Conservation (phyloP, 306 rosid genomes). For the Malus sylvestris region DNA sequence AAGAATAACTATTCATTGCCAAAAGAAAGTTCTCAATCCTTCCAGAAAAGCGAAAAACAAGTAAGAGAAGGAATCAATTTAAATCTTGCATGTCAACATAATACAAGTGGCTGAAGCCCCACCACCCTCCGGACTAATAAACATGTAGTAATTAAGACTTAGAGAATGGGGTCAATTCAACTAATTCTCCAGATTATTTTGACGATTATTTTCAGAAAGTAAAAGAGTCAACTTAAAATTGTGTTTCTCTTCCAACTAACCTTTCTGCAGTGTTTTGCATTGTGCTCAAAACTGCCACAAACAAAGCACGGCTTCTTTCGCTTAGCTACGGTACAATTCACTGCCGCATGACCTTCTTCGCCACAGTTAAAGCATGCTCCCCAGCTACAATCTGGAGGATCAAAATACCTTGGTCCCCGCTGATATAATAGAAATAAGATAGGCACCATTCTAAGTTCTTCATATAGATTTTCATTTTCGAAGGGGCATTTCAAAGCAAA, state of each 20-base stretch:
- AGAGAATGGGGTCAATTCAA: not conserved
- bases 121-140: not conserved
- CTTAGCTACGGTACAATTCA: conserved; percentile 56
- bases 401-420: conserved; percentile 98
- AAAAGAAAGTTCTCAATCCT: not conserved
- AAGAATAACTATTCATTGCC: not conserved
- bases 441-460: conserved; percentile 44
- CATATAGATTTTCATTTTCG: conserved; percentile 26
- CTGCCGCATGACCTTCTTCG: conserved; percentile 82
- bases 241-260: conserved; percentile 27
- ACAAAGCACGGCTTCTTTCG: conserved; percentile 80
- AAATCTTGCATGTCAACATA: not conserved
- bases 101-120: not conserved
- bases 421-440: conserved; percentile 44
- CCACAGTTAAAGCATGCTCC: conserved; percentile 87
- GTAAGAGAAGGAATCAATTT: not conserved
- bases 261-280: conserved; percentile 58
- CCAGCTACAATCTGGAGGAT: conserved; percentile 83
- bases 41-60: not conserved
- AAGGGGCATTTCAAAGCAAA: conserved; percentile 27
- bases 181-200: not conserved
- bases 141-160: not conserved
- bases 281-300: conserved; percentile 86
- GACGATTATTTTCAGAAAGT: not conserved
- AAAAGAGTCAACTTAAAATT: not conserved